Evolutionary conservation across 306 rosid species (phyloP).

Genomic region (Citrullus amarus): DNA sequence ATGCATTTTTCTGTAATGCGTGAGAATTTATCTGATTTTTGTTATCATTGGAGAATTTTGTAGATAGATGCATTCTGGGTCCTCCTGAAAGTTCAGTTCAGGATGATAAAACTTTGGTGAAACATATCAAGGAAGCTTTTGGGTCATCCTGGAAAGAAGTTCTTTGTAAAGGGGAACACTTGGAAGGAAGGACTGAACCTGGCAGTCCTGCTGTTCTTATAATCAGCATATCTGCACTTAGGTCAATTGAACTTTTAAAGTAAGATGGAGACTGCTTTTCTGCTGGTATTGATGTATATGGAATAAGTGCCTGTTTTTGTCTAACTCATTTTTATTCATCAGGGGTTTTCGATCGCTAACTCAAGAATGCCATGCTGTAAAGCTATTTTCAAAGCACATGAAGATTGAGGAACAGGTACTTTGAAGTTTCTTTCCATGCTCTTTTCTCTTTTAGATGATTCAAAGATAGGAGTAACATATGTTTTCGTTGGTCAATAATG

Average conservation of each 20-base stretch:
- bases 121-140: conserved; percentile 49
- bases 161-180: conserved; percentile 36
- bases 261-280: not conserved
- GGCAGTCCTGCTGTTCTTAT: conserved; percentile 71
- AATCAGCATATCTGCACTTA: conserved; percentile 55
- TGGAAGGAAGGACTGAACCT: conserved; percentile 28
- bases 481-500: not conserved
- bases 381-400: conserved; percentile 87
- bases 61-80: conserved; percentile 40
- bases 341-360: conserved; percentile 69
- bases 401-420: conserved; percentile 73
- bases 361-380: conserved; percentile 50
- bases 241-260: conserved; percentile 67
- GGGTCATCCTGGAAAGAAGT: conserved; percentile 55
- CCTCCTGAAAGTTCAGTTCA: conserved; percentile 22
- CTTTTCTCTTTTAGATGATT: not conserved
- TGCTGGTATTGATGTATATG: not conserved
- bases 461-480: not conserved
- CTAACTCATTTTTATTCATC: not conserved
- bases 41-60: not conserved
- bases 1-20: not conserved
- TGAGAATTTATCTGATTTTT: not conserved
- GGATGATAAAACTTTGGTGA: conserved; percentile 27
- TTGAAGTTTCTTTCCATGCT: not conserved
- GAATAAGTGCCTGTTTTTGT: no score